Conservation (phyloP, 805 yeast genomes). For the Kuraishia hungarica region DNA sequence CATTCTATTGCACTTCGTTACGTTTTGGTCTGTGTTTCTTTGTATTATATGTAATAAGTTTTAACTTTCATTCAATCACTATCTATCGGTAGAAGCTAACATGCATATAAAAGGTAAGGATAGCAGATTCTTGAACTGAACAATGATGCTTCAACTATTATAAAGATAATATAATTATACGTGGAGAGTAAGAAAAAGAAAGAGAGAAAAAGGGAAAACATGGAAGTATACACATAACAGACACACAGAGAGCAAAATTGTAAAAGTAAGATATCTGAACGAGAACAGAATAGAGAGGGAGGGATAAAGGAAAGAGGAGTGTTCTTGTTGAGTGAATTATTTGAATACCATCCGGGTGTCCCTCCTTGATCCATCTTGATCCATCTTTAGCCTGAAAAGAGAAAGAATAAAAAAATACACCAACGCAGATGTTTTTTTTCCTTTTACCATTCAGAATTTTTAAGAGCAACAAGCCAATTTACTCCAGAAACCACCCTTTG, state of each 20-base stretch:
- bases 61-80: background rate
- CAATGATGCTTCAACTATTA: background rate
- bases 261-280: background rate
- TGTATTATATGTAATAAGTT: too few species aligned
- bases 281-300: background rate
- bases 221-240: background rate
- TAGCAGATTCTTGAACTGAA: background rate
- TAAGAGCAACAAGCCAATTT: slow-evolving; percentile 1
- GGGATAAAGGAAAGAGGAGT: background rate
- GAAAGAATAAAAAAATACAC: background rate
- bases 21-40: too few species aligned
- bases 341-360: too few species aligned
- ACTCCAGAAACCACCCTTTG: slow-evolving; percentile 1
- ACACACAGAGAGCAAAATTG: background rate
- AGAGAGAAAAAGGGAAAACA: background rate
- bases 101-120: background rate
- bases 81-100: background rate
- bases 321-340: background rate
- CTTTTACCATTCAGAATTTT: too few species aligned
- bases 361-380: too few species aligned
- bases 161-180: too few species aligned
- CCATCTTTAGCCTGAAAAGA: background rate
- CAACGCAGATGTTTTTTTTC: background rate
- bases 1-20: too few species aligned
- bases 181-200: too few species aligned